phyloP scores from a whole-genome alignment of 345 rosid species.

The thale cress (Arabidopsis thaliana) region DNA sequence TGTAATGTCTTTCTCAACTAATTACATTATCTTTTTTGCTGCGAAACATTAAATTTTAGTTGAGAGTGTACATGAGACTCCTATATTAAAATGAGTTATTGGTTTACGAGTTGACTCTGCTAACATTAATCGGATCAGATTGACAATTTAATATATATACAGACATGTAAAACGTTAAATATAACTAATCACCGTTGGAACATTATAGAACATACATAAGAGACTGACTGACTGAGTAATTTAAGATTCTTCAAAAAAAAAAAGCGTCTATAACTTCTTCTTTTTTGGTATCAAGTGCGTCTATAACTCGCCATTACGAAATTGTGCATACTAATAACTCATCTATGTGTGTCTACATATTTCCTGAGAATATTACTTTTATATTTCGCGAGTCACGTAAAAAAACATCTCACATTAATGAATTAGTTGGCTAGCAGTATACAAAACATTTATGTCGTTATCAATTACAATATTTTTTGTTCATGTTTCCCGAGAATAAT shows the following conservation, averaged over 20 bases:
- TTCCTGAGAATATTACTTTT: too few relatives aligned
- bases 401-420: conserved; percentile 17
- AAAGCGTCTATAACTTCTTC: not conserved
- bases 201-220: not conserved
- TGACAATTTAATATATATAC: not conserved
- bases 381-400: conserved; percentile 2
- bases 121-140: conserved; percentile 1
- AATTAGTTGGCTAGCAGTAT: conserved; percentile 9
- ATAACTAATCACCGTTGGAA: not conserved
- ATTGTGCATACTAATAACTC: not conserved
- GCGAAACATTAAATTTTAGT: not conserved
- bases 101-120: conserved; percentile 14
- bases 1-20: conserved; percentile 10
- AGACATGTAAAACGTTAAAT: too few relatives aligned
- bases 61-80: not conserved
- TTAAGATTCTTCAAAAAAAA: too few relatives aligned
- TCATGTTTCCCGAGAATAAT: conserved; percentile 21
- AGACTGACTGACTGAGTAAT: not conserved
- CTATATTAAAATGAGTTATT: not conserved
- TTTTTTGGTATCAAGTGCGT: too few relatives aligned
- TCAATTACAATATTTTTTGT: not conserved
- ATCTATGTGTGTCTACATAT: not conserved
- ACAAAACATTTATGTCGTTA: not conserved
- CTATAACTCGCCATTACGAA: not conserved
- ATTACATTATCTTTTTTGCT: not conserved